Evolutionary conservation across 768 basidiomycete genomes (phyloP).

Genomic region (Naganishia vaughanmartiniae): DNA sequence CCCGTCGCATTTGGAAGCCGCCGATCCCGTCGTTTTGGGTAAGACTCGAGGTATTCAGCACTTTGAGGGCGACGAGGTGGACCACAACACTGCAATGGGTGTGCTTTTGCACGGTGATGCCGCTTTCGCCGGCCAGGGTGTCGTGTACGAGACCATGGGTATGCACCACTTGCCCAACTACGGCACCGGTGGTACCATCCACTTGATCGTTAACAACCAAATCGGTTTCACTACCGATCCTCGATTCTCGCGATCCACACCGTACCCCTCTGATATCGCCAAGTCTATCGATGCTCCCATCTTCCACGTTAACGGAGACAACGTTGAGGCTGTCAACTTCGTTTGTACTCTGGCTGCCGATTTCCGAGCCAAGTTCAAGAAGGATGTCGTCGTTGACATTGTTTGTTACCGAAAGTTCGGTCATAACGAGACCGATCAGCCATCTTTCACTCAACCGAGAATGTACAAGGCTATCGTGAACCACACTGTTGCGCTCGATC

Average conservation of each 20-base stretch:
- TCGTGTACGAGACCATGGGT: slow-evolving; percentile 99
- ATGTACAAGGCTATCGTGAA: slow-evolving; percentile 98
- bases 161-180: slow-evolving; percentile 92
- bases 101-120: slow-evolving; percentile 97
- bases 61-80: slow-evolving; percentile 78
- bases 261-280: slow-evolving; percentile 96
- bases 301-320: slow-evolving; percentile 99
- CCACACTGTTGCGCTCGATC: slow-evolving; percentile 83
- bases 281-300: slow-evolving; percentile 98
- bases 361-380: slow-evolving; percentile 96
- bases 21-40: slow-evolving; percentile 95
- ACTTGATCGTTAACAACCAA: slow-evolving; percentile 98
- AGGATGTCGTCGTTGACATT: slow-evolving; percentile 96
- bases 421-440: slow-evolving; percentile 99
- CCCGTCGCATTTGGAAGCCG: slow-evolving; percentile 96
- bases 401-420: slow-evolving; percentile 98
- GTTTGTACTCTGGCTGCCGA: slow-evolving; percentile 97
- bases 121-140: slow-evolving; percentile 95
- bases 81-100: slow-evolving; percentile 83
- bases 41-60: slow-evolving; percentile 98
- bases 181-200: slow-evolving; percentile 96
- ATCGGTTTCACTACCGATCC: slow-evolving; percentile 99
- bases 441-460: slow-evolving; percentile 94
- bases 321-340: slow-evolving; percentile 96
- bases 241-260: slow-evolving; percentile 92